Base-by-base conservation (phyloP, 23 red algal genomes). In the Agarophyton chilense region DNA sequence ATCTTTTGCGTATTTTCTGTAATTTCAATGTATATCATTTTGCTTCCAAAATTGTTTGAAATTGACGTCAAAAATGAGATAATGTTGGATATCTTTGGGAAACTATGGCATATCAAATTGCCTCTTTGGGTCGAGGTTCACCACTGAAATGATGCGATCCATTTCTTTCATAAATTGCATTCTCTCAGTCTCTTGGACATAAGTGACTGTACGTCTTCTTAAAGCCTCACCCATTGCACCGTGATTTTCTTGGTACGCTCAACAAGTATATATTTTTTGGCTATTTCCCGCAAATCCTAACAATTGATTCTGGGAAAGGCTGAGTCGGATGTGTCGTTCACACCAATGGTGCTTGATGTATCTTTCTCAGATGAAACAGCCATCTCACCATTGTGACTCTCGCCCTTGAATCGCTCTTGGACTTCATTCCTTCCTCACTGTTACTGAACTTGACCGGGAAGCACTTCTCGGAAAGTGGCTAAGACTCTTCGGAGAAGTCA, bases 401-500 rank as follows among this genome's bases (percentile, higher is more conserved):
- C 4, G 9, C 9, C 14, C 8, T 2, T 4, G 22, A 21, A 28
- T 58, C 55, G 55, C 22, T 43, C 73, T 10, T 78, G 73, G 34
- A 78, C 51, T 43, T 4, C 73, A 32, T 78, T 33, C 36, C 44
- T 4, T 2, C 73, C 73, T 55, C 52, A 4, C 14, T 78, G 7
- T 55, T 78, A 17, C 17, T 55, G 73, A 3, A 54, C 46, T 78
- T 36, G 28, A 33, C 31, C 28, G 5, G 73, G n/a, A n/a, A n/a
- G n/a, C n/a, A n/a, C n/a, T n/a, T n/a, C n/a, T n/a, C n/a, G n/a
- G n/a, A n/a, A n/a, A 3, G 44, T 78, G 33, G 28, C 32, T 19
- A 78, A 36, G 25, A 36, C 43, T 78, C 51, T 45, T 7, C 83
- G 70, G 33, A 78, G 19, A 78, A 78, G 32, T 6, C 22, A 19